Percentiles rank a stretch among this genome's conserved stretches.
Evolutionary conservation across 2,329 filamentous ascomycete genomes (phyloP).

Genomic region (Zarea fungicola): DNA sequence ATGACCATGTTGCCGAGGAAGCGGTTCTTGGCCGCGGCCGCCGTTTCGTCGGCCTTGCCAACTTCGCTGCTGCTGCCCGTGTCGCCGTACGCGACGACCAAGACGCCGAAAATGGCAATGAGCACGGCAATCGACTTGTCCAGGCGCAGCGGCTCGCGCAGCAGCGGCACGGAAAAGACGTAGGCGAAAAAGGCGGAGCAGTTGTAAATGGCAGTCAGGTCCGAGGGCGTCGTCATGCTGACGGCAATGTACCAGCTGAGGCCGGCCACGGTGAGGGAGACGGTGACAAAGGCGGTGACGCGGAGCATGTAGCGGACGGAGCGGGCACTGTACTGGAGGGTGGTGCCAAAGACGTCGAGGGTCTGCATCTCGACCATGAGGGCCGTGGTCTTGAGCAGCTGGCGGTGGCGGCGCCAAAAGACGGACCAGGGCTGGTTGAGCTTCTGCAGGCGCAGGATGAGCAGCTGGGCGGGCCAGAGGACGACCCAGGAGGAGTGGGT

Average conservation of each 20-base stretch:
- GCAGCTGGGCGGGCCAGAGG: conserved; percentile 80
- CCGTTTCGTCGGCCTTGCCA: conserved; percentile 41
- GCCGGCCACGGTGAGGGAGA: conserved; percentile 81
- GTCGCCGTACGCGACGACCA: conserved; percentile 95
- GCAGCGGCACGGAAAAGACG: conserved; percentile 85
- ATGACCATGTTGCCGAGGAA: conserved; percentile 88
- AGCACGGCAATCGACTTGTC: conserved; percentile 84
- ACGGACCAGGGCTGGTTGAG: conserved; percentile 71
- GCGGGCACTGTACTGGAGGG: conserved; percentile 30
- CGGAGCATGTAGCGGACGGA: conserved; percentile 66
- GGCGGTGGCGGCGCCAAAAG: conserved; percentile 69
- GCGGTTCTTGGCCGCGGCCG: conserved; percentile 52
- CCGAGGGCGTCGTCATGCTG: conserved; percentile 84
- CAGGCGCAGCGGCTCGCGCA: conserved; percentile 75
- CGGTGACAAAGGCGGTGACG: conserved; percentile 78
- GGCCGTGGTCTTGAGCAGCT: conserved; percentile 47
- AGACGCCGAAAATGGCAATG: conserved; percentile 81
- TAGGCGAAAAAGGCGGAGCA: conserved; percentile 99
- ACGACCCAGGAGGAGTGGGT: conserved; percentile 93
- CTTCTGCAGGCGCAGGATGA: conserved; percentile 74
- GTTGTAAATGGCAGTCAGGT: conserved; percentile 98
- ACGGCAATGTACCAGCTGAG: conserved; percentile 95
- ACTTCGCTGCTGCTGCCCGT: conserved; percentile 38
- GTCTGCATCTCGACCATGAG: conserved; percentile 83
- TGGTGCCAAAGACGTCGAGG: conserved; percentile 54